Evolutionary conservation across 2,329 filamentous ascomycete genomes (phyloP), one percentile per base, ranked within the genome.

Genomic region (Stemphylium vesicarium): DNA sequence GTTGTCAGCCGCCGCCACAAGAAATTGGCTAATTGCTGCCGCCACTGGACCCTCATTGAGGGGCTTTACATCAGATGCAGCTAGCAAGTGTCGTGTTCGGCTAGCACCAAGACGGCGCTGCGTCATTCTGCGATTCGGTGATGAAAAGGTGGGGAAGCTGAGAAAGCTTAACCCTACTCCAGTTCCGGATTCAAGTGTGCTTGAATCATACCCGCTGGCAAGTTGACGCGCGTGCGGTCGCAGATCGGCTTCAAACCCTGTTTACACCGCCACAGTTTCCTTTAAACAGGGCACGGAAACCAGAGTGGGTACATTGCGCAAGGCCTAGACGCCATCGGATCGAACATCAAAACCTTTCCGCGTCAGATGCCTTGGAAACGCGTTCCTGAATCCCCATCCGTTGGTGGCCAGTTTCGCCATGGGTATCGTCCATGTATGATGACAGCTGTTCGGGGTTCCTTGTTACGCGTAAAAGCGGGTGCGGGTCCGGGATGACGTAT

Each of bases 51-150:
- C 53, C 38, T 54, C 51, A 13, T 9, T 13, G 51, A 37, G 16
- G 43, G 38, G 32, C 35, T 12, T 32, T 24, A 42, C 33, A 33
- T 55, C 45, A 33, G 39, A 53, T 48, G 50, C 37, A 56, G 62
- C 53, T 59, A 58, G 45, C 9, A 8, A 16, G 16, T 42, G 36
- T 43, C 60, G 37, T 8, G 47, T 57, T 39, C 48, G 56, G 47
- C 31, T 45, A 58, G 63, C 61, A 62, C 56, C 56, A 53, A 56
- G 55, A 51, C 39, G 38, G 43, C 42, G 50, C 55, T 69, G 66
- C 70, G 68, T 72, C 70, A 72, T 70, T 61, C 26, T 45, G 10
- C 49, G 33, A 46, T 55, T 48, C 43, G 31, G 33, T 54, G 58
- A 58, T 50, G 56, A 26, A 54, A 62, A 56, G 50, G 55, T 60